phyloP scores from a whole-genome alignment of 192 early-diverging fungal genomes.

The Dissophora globulifera region DNA sequence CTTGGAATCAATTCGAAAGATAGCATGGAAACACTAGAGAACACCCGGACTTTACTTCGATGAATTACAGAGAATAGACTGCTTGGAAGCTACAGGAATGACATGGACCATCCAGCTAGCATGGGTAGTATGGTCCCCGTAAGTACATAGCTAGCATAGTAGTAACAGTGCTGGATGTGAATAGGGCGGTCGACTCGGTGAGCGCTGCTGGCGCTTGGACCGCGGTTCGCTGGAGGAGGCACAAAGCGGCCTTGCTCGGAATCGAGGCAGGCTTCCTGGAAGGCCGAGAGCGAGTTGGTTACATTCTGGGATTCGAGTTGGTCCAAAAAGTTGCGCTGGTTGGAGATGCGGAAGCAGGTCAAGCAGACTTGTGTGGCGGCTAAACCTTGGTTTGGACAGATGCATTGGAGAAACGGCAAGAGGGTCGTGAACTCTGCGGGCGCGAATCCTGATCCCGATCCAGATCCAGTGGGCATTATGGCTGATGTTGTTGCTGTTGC shows the following conservation, averaged over 20 bases:
- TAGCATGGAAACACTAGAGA: too few relatives aligned
- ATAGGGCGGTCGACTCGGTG: too few relatives aligned
- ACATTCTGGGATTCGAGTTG: constrained; percentile 19
- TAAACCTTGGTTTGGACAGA: constrained; percentile 41
- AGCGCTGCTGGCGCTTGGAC: constrained; percentile 24
- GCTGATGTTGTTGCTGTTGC: not conserved
- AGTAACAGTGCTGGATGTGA: not conserved
- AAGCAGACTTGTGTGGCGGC: constrained; percentile 31
- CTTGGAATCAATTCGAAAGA: too few relatives aligned
- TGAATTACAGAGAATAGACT: too few relatives aligned
- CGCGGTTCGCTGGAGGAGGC: constrained; percentile 12
- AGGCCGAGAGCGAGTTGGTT: constrained; percentile 16
- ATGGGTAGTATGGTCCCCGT: not conserved
- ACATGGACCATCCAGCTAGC: not conserved
- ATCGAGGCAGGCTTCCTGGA: constrained; percentile 34
- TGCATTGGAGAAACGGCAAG: constrained; percentile 38
- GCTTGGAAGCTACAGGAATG: not conserved
- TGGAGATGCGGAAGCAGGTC: constrained; percentile 28
- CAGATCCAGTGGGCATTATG: too few relatives aligned
- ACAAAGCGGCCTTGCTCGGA: constrained; percentile 22
- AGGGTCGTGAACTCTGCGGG: constrained; percentile 34
- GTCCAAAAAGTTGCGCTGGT: constrained; percentile 32
- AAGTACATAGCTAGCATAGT: not conserved
- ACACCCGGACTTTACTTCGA: too few relatives aligned
- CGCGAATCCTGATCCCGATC: not conserved